Percentiles rank a stretch among this genome's conserved stretches.
Evolutionary conservation across 176 grass and related monocot genomes (phyloP).

Genomic region (Rhipidocladum racemiflorum): DNA sequence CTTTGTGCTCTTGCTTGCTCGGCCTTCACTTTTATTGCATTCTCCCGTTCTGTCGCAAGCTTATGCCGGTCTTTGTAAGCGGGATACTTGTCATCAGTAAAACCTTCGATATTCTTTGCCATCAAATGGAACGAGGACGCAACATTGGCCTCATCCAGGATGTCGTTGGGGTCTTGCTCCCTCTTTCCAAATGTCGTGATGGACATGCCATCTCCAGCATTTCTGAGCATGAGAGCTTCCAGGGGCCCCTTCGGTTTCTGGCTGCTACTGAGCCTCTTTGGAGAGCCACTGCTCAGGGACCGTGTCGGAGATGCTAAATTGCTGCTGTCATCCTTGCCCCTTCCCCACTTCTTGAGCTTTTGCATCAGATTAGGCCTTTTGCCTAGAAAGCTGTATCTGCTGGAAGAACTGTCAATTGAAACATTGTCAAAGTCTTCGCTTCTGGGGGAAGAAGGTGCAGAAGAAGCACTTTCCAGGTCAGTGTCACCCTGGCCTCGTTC

Average conservation of each 20-base stretch:
- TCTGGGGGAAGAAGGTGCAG: conserved; percentile 61
- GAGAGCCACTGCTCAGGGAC: conserved; percentile 45
- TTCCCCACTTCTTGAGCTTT: conserved; percentile 89
- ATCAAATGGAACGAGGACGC: conserved; percentile 71
- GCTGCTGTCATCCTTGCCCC: conserved; percentile 62
- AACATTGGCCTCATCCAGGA: conserved; percentile 52
- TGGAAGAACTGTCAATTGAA: conserved; percentile 78
- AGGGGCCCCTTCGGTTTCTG: conserved; percentile 58
- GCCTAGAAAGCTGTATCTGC: conserved; percentile 73
- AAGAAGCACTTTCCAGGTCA: conserved; percentile 80
- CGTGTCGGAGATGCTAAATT: conserved; percentile 46
- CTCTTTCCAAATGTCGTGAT: conserved; percentile 81
- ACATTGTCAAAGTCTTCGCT: conserved; percentile 91
- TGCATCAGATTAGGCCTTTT: conserved; percentile 75
- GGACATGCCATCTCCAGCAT: conserved; percentile 76
- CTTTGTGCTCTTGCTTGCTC: conserved; percentile 71
- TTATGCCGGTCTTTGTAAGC: conserved; percentile 85
- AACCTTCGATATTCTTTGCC: conserved; percentile 73
- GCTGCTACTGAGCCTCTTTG: conserved; percentile 32
- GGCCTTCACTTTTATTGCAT: conserved; percentile 80
- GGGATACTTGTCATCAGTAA: conserved; percentile 85
- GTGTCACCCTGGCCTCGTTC: conserved; percentile 86
- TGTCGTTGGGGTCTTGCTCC: conserved; percentile 55
- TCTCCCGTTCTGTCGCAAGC: conserved; percentile 80
- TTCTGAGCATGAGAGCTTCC: conserved; percentile 89